Percentiles rank a stretch among this genome's conserved stretches.
Conservation (phyloP, 495 filamentous ascomycete genomes). For the Aspergillus nidulans region DNA sequence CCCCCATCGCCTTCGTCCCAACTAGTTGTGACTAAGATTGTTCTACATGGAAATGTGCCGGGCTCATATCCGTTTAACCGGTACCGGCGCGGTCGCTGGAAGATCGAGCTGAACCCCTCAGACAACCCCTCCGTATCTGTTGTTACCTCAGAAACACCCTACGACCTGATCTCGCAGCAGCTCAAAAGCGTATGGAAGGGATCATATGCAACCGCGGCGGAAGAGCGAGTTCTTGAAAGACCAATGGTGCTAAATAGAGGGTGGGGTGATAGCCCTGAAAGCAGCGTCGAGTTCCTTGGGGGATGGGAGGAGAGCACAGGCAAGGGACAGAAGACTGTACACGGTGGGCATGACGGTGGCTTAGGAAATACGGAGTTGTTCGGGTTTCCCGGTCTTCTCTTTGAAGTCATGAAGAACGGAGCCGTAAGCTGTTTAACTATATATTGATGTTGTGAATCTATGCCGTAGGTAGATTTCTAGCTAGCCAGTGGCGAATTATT, state of each 20-base stretch:
- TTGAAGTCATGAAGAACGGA: conserved; percentile 93
- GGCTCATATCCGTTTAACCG: conserved; percentile 96
- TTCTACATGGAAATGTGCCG: conserved; percentile 89
- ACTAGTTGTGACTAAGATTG: conserved; percentile 80
- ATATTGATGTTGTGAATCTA: conserved; percentile 47
- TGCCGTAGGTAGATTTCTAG: not conserved
- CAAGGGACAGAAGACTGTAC: conserved; percentile 35
- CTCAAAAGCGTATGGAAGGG: conserved; percentile 69
- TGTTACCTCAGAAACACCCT: conserved; percentile 73
- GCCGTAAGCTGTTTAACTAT: conserved; percentile 87
- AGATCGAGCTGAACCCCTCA: conserved; percentile 51
- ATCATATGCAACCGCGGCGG: conserved; percentile 55
- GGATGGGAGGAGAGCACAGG: conserved; percentile 78
- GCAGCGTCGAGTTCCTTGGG: conserved; percentile 81
- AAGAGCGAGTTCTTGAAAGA: conserved; percentile 60
- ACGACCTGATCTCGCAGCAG: conserved; percentile 61
- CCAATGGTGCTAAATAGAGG: conserved; percentile 87
- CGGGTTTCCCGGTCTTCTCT: conserved; percentile 88
- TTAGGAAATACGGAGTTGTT: conserved; percentile 81
- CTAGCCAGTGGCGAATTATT: not conserved
- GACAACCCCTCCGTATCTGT: conserved; percentile 26
- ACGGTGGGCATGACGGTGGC: conserved; percentile 51
- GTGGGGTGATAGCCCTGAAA: conserved; percentile 87
- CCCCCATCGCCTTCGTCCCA: conserved; percentile 49
- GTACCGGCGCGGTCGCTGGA: conserved; percentile 86